Evolutionary conservation across 805 yeast genomes (phyloP).

Genomic region (Candida succiphila): DNA sequence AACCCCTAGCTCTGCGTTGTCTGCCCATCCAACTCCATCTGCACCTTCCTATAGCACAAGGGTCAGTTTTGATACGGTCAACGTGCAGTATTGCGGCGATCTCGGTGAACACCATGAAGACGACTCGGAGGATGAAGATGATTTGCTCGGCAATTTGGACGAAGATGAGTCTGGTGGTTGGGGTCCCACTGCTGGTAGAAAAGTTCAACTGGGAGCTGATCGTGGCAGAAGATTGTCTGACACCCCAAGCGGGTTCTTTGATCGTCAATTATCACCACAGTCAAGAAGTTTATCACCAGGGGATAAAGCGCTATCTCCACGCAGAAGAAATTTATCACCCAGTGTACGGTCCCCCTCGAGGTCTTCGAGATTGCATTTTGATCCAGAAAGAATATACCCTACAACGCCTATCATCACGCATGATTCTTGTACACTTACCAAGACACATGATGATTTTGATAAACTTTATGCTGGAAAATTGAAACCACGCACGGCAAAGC

Average conservation of each 20-base stretch:
- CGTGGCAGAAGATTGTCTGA: constrained; percentile 4
- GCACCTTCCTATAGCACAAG: no score
- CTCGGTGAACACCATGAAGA: constrained; percentile 4
- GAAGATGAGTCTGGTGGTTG: constrained; percentile 12
- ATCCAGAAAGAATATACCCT: constrained; percentile 17
- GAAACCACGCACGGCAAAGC: constrained; percentile 18
- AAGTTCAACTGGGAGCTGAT: constrained; percentile 3
- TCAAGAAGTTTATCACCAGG: constrained; percentile 2
- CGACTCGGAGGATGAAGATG: constrained; percentile 10
- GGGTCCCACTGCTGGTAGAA: constrained; percentile 10
- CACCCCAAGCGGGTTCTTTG: not conserved
- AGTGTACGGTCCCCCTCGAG: constrained; percentile 1
- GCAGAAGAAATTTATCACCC: constrained; percentile 1
- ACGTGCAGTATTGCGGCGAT: constrained; percentile 23
- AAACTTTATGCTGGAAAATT: constrained; percentile 30
- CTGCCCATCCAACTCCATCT: no score
- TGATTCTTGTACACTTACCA: constrained; percentile 33
- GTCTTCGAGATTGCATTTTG: not conserved
- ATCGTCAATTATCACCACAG: constrained; percentile 1
- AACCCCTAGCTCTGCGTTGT: no score
- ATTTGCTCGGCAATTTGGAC: constrained; percentile 8
- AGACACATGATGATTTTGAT: constrained; percentile 37
- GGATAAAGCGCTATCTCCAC: constrained; percentile 17
- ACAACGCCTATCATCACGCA: constrained; percentile 27
- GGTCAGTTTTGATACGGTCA: constrained; percentile 47